A percentile compares a stretch with the other conserved stretches of the same genome.
These are phyloP conservation scores for Hanseniaspora meyeri DNA, from an alignment of 805 yeast species.

Conservation along the genomic window DNA sequence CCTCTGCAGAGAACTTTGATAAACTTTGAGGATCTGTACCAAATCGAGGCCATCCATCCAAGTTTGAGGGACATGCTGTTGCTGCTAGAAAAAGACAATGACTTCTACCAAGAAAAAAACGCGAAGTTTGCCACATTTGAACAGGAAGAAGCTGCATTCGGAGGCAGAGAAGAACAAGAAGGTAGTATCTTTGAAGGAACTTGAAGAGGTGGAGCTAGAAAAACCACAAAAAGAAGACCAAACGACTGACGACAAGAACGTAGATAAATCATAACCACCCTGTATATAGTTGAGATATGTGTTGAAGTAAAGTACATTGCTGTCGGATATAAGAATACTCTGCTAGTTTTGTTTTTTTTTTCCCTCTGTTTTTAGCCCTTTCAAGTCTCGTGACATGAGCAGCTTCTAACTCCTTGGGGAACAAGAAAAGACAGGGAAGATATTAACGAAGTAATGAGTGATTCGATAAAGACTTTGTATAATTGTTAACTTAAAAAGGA, in stretches of 20 bases:
- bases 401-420: too few species aligned
- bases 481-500: too few species aligned
- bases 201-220: not conserved
- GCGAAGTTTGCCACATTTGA: not conserved
- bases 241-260: not conserved
- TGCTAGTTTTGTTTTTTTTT: too few species aligned
- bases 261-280: not conserved
- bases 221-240: not conserved
- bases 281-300: not conserved
- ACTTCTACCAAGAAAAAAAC: not conserved
- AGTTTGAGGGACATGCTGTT: not conserved
- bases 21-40: constrained; percentile 9
- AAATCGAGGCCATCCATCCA: not conserved
- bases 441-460: too few species aligned
- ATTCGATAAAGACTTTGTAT: too few species aligned
- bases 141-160: not conserved
- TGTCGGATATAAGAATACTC: not conserved
- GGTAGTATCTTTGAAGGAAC: constrained; percentile 8
- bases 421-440: too few species aligned
- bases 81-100: not conserved
- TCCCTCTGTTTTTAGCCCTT: too few species aligned
- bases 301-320: not conserved
- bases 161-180: not conserved
- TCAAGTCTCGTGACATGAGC: too few species aligned
- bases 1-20: constrained; percentile 7